A percentile compares a stretch with the other conserved stretches of the same genome.
Conservation (phyloP, 345 rosid genomes). For the Populus davidiana region DNA sequence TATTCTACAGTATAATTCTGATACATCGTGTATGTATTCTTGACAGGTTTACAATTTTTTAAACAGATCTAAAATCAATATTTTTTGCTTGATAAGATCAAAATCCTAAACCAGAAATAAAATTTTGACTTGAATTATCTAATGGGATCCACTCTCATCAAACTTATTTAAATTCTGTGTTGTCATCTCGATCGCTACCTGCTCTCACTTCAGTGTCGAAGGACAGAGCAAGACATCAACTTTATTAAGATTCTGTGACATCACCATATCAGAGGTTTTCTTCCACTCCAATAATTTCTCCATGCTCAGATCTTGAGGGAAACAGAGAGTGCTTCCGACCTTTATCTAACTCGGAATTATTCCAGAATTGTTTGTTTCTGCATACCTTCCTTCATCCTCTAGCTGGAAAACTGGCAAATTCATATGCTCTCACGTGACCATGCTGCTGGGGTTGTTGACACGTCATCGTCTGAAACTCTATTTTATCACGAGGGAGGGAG, state of each 20-base stretch:
- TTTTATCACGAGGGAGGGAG: neutral
- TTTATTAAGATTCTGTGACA: neutral
- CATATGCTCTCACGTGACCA: conserved; percentile 3
- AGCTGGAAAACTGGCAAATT: neutral
- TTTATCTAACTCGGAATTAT: neutral
- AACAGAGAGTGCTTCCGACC: too few species aligned
- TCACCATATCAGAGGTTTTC: conserved; percentile 11
- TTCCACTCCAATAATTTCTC: neutral
- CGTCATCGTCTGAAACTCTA: conserved; percentile 17
- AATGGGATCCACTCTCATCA: too few species aligned
- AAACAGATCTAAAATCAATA: too few species aligned
- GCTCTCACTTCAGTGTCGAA: neutral
- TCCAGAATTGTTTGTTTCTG: neutral
- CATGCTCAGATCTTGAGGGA: too few species aligned
- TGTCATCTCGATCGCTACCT: neutral
- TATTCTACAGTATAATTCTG: too few species aligned
- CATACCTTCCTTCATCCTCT: neutral
- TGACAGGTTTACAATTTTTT: too few species aligned
- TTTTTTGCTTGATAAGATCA: too few species aligned
- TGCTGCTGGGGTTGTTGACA: conserved; percentile 27
- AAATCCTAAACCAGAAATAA: too few species aligned
- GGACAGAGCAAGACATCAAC: neutral
- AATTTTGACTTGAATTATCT: too few species aligned
- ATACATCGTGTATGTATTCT: too few species aligned
- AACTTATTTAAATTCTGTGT: too few species aligned